A percentile compares a stretch with the other conserved stretches of the same genome.
These are phyloP conservation scores for Bruguiera sexangula DNA, from an alignment of 345 rosid genomes.

Conservation along the genomic window DNA sequence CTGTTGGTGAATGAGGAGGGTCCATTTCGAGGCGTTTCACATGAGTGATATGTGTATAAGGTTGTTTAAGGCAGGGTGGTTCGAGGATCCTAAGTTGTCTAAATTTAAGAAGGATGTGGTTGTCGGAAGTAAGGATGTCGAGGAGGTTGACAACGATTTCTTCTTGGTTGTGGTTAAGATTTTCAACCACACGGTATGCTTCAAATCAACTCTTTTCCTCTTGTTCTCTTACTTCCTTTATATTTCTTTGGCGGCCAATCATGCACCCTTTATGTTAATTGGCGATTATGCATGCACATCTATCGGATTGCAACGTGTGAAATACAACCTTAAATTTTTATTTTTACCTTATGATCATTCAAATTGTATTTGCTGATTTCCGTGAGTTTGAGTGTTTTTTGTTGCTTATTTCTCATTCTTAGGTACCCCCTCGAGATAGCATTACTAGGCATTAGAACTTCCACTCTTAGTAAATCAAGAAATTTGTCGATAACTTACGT, in stretches of 20 bases:
- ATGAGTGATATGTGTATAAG: constrained; percentile 89
- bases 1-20: constrained; percentile 84
- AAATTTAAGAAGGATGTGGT: constrained; percentile 88
- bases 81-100: constrained; percentile 87
- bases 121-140: constrained; percentile 84
- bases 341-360: background rate
- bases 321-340: background rate
- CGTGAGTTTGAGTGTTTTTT: background rate
- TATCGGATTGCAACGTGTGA: too few species aligned
- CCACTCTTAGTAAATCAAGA: background rate
- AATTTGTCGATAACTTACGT: background rate
- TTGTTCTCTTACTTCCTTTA: background rate
- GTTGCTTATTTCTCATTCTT: background rate
- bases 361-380: background rate
- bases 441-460: background rate
- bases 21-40: constrained; percentile 88
- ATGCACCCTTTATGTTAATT: background rate
- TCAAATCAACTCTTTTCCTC: background rate
- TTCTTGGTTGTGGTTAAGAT: constrained; percentile 85
- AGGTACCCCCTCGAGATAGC: background rate
- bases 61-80: constrained; percentile 81
- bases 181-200: constrained; percentile 70
- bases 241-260: background rate
- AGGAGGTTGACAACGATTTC: constrained; percentile 87
- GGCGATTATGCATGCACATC: too few species aligned